A percentile compares a stretch with the other conserved stretches of the same genome.
Evolutionary conservation across 176 grass and related monocot species (phyloP).

Genomic region (Secale cereale): DNA sequence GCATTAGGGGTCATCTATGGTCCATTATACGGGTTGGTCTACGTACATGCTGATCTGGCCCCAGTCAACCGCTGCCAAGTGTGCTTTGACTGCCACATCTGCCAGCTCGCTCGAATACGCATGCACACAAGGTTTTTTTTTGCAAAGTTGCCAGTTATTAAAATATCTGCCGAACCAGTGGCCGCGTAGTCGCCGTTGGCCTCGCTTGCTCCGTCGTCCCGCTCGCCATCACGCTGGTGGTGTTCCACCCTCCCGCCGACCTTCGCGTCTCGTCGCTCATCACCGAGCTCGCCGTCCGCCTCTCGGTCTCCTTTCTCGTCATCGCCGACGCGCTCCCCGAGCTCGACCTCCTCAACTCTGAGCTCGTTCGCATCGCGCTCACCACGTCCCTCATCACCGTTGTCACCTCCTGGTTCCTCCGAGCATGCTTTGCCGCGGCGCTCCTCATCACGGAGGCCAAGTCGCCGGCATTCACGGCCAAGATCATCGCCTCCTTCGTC

Average conservation of each 20-base stretch:
- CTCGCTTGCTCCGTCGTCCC: constrained; percentile 44
- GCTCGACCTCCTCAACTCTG: constrained; percentile 70
- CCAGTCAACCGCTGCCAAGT: no score
- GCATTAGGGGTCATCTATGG: no score
- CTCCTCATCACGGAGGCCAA: constrained; percentile 17
- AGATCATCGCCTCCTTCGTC: no score
- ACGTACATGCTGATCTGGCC: no score
- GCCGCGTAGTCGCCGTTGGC: constrained; percentile 45
- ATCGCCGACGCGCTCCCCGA: constrained; percentile 53
- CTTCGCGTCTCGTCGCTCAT: constrained; percentile 27
- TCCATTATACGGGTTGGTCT: no score
- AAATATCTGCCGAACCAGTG: constrained; percentile 31
- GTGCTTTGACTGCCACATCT: no score
- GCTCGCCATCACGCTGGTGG: constrained; percentile 24
- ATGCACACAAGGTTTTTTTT: no score
- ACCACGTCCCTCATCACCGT: constrained; percentile 66
- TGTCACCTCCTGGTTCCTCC: constrained; percentile 47
- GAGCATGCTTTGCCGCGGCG: background rate
- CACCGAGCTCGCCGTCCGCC: constrained; percentile 41
- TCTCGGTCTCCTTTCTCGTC: constrained; percentile 63
- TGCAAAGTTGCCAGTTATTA: no score
- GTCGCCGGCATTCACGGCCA: background rate
- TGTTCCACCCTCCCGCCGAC: constrained; percentile 43
- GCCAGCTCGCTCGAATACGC: no score
- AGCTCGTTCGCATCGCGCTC: constrained; percentile 70